Evolutionary conservation across 2,329 filamentous ascomycete species (phyloP), one percentile per base, ranked within the genome.

Genomic region (Cadophora malorum): DNA sequence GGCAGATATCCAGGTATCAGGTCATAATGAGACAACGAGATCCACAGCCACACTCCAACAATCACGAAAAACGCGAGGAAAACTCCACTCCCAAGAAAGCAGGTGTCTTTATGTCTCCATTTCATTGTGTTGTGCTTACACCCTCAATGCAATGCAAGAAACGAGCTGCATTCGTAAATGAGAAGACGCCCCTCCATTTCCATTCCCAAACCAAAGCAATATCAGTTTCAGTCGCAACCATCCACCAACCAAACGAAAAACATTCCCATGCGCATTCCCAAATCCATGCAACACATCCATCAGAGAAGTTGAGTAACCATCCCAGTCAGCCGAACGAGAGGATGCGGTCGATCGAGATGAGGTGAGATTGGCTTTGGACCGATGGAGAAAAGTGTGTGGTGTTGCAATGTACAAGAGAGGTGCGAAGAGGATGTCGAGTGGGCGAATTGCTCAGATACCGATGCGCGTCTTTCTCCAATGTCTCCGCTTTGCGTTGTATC

Each of bases 381-480:
- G 52, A 41, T 58, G 35, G 28, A 33, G 14, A 41, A 41, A 52
- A 60, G 35, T 31, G 19, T 41, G 25, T 50, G 53, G 12, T 60
- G 41, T 52, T 62, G 59, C 59, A 41, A 25, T 45, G 53, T 28
- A 49, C 35, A 60, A 19, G 53, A n/a, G 19, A 10, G n/a, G 19
- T 33, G 55, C 38, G 52, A n/a, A 59, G 63, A 60, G 45, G 21
- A 35, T 50, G 63, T 52, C 6, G 38, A 21, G 47, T 33, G 9
- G 28, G 81, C 79, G 83, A 86, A 81, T 83, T 82, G 84, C 89
- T 88, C 96, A 99, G 88, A 99, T 96, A 82, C 94, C 94, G 86
- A 99, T 93, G 83, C 94, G 92, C 82, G 96, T 98, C 95, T 99
- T 99, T 88, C 96, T 93, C 96, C 96, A 99, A 84, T 99, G 96